Base-by-base conservation (phyloP, 2,329 filamentous ascomycete genomes). In the Fusarium concolor region DNA sequence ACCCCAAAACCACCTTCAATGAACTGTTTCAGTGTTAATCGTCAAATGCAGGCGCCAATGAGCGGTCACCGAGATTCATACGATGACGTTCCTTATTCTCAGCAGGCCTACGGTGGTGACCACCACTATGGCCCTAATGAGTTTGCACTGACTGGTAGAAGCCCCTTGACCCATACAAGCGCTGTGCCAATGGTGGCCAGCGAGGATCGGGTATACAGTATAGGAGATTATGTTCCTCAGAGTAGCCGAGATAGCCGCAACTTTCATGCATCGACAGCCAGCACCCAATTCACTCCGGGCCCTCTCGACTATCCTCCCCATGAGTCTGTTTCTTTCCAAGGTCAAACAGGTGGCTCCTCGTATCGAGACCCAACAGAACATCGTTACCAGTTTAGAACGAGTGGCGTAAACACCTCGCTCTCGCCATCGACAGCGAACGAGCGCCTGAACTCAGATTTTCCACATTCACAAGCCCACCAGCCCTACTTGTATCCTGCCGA, bases 1-100 rank as follows among this genome's bases (percentile, higher is more conserved):
- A 63, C 61, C 68, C 63, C 68, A 64, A 46, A 37, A 49, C 37
- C 38, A 57, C 57, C 63, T 56, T 56, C 46, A 43, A 62, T 64
- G 43, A 68, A 49, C 47, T 57, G 63, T 33, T 29, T 47, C 44
- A 56, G 38, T 71, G 58, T 70, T 73, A 69, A 73, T 70, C 45
- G 45, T 66, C 60, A 68, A 33, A 54, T 51, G 35, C 68, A 73
- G 71, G 71, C 59, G 49, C 62, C 63, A 56, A 53, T 29, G 53
- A 67, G 20, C 60, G 57, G 49, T 62, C 68, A 44, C 65, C 63
- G 45, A 67, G 56, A 38, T 61, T 64, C 58, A 56, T 45, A 22
- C 56, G 60, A 55, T 71, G 68, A 54, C 29, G 17, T 43, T 17
- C 43, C 33, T 37, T 39, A 47, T 24, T 29, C 42, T 35, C 44